Percentiles rank a stretch among this genome's conserved stretches.
phyloP scores from a whole-genome alignment of 306 rosid genomes.

The Ochetophila trinervis region DNA sequence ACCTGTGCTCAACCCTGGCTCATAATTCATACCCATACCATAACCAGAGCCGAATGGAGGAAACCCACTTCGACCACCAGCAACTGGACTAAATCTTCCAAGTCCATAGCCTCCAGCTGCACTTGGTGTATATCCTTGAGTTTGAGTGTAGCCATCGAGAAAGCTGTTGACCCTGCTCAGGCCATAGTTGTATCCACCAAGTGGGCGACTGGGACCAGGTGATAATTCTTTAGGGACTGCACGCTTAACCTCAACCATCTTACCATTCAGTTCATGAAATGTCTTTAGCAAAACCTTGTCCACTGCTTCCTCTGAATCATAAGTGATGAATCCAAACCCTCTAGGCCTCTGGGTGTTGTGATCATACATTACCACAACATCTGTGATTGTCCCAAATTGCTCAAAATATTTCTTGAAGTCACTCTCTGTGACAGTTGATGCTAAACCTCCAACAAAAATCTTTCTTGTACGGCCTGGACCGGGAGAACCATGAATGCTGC shows the following conservation, averaged over 20 bases:
- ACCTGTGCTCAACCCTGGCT: slow-evolving; percentile 65
- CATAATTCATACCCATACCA: slow-evolving; percentile 74
- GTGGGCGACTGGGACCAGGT: slow-evolving; percentile 76
- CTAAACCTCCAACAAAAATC: slow-evolving; percentile 91
- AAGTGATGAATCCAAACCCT: slow-evolving; percentile 92
- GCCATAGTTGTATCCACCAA: slow-evolving; percentile 66
- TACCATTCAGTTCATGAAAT: slow-evolving; percentile 87
- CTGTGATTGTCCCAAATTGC: slow-evolving; percentile 91
- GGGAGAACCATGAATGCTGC: slow-evolving; percentile 84
- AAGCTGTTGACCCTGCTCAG: slow-evolving; percentile 69
- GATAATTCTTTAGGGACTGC: slow-evolving; percentile 93
- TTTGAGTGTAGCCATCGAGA: slow-evolving; percentile 66
- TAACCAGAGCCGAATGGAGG: slow-evolving; percentile 75
- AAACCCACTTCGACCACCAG: slow-evolving; percentile 65
- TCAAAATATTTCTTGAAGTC: slow-evolving; percentile 87
- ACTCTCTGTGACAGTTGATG: slow-evolving; percentile 80
- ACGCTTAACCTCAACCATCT: slow-evolving; percentile 91
- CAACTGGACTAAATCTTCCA: slow-evolving; percentile 71
- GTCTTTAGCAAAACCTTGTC: slow-evolving; percentile 75
- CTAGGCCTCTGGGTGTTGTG: slow-evolving; percentile 94
- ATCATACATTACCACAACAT: slow-evolving; percentile 96
- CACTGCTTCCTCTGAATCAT: slow-evolving; percentile 89
- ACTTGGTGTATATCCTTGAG: slow-evolving; percentile 69
- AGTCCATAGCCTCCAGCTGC: slow-evolving; percentile 76
- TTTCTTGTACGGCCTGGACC: slow-evolving; percentile 87